A percentile compares a stretch with the other conserved stretches of the same genome.
Evolutionary conservation across 495 filamentous ascomycete genomes (phyloP).

Genomic region (Choiromyces venosus): DNA sequence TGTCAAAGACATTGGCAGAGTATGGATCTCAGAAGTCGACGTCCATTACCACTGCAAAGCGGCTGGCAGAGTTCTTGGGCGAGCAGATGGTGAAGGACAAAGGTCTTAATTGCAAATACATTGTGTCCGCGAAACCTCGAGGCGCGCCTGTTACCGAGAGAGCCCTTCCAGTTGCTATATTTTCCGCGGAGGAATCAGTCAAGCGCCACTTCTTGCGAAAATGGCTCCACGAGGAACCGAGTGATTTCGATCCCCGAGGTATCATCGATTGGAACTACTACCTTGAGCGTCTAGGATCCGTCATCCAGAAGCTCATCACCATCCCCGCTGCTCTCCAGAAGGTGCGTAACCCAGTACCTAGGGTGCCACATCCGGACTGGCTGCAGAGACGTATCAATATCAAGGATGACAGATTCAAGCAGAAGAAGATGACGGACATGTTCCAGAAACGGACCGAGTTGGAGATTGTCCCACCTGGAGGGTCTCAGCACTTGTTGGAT

Average conservation of each 20-base stretch:
- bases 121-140: conserved; percentile 82
- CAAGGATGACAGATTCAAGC: conserved; percentile 95
- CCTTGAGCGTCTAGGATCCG: conserved; percentile 84
- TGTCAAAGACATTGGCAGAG: conserved; percentile 92
- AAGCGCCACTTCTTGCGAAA: conserved; percentile 88
- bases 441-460: conserved; percentile 58
- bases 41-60: conserved; percentile 95
- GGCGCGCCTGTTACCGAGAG: conserved; percentile 90
- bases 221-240: conserved; percentile 91
- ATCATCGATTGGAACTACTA: conserved; percentile 98
- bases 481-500: conserved; percentile 53
- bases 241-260: conserved; percentile 80
- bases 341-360: conserved; percentile 84
- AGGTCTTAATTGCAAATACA: conserved; percentile 97
- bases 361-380: conserved; percentile 94
- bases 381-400: conserved; percentile 84
- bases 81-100: conserved; percentile 99
- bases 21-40: conserved; percentile 95
- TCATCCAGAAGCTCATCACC: conserved; percentile 97
- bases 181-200: conserved; percentile 80
- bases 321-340: conserved; percentile 96
- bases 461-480: background rate
- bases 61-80: conserved; percentile 90
- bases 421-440: conserved; percentile 95
- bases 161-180: conserved; percentile 92